Evolutionary conservation across 1,284 basidiomycete species (phyloP).

Genomic region (Thecaphora thlaspeos): DNA sequence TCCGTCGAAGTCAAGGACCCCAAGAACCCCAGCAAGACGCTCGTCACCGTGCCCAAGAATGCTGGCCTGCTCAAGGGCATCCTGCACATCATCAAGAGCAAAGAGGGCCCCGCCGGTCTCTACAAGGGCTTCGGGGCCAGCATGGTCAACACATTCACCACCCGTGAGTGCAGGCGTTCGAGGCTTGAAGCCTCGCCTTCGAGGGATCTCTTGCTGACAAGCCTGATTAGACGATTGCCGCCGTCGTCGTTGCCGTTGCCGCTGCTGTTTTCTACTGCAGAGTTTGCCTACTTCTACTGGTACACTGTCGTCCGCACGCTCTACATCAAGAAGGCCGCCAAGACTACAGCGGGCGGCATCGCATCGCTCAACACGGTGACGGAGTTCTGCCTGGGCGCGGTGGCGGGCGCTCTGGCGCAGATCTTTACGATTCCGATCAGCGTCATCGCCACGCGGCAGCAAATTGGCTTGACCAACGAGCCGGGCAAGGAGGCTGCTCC

Average conservation of each 20-base stretch:
- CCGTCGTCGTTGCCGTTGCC: no score
- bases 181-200: no score
- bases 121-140: constrained; percentile 95
- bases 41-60: constrained; percentile 48
- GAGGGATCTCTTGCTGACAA: no score
- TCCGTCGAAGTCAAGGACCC: constrained; percentile 59
- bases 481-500: constrained; percentile 58
- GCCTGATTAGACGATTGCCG: no score
- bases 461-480: constrained; percentile 59
- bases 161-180: constrained; percentile 64
- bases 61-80: constrained; percentile 51
- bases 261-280: constrained; percentile 65
- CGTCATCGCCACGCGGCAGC: constrained; percentile 96
- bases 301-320: constrained; percentile 84
- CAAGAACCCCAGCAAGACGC: constrained; percentile 65
- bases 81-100: constrained; percentile 44
- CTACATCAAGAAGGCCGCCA: constrained; percentile 61
- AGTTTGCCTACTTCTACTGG: constrained; percentile 99
- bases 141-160: constrained; percentile 96
- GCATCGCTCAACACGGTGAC: constrained; percentile 44
- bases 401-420: constrained; percentile 91
- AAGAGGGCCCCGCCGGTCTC: constrained; percentile 64
- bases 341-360: constrained; percentile 23
- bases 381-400: constrained; percentile 76
- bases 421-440: constrained; percentile 98